A percentile compares a stretch with the other conserved stretches of the same genome.
Conservation (phyloP, 140 eudicot genomes). For the Flaveria floridana region DNA sequence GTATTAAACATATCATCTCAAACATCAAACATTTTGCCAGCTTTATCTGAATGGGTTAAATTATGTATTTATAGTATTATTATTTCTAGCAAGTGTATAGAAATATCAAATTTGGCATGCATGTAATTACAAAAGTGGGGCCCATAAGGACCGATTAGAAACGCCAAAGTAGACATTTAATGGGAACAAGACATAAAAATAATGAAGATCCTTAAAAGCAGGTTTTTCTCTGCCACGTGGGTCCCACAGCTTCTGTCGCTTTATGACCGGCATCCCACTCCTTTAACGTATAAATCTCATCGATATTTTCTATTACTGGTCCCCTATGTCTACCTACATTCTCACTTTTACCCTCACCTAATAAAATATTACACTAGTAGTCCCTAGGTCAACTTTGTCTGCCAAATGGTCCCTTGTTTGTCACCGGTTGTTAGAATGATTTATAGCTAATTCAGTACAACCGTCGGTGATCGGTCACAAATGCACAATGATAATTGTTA, state of each 20-base stretch:
- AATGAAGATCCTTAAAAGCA: conserved; percentile 41
- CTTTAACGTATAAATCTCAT: conserved; percentile 26
- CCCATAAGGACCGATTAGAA: conserved; percentile 23
- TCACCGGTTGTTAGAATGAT: background rate
- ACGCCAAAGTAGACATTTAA: conserved; percentile 49
- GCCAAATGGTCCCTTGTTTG: conserved; percentile 13
- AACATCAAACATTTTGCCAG: too few relatives aligned
- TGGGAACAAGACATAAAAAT: conserved; percentile 38
- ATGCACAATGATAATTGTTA: too few relatives aligned
- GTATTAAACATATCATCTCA: too few relatives aligned
- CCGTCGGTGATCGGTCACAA: too few relatives aligned
- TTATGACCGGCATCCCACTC: conserved; percentile 53
- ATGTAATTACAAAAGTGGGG: conserved; percentile 20
- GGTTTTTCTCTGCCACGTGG: conserved; percentile 32
- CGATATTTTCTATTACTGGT: conserved; percentile 12
- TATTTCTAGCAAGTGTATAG: too few relatives aligned
- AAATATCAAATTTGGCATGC: too few relatives aligned
- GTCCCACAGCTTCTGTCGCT: conserved; percentile 46
- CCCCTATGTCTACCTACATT: background rate
- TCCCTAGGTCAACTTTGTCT: conserved; percentile 21
- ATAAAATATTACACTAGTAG: background rate
- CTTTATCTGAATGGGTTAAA: too few relatives aligned
- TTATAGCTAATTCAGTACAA: background rate
- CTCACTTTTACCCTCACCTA: background rate
- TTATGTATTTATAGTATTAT: too few relatives aligned